Base-by-base conservation (phyloP, 2,329 filamentous ascomycete genomes). In the Macrophomina tecta region DNA sequence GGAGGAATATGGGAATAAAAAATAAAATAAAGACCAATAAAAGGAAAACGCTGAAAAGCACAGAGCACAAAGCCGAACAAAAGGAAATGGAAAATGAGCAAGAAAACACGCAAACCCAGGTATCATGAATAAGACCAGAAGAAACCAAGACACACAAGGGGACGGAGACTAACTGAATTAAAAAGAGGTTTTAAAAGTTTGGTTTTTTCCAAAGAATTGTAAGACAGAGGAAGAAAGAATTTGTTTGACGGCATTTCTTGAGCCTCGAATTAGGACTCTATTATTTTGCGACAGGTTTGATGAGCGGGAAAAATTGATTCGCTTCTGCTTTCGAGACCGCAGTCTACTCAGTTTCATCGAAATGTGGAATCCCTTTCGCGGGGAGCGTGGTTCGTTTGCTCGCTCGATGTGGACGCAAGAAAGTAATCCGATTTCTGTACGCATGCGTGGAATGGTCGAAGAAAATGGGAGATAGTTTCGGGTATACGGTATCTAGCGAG, bases 81-180 rank as follows among this genome's bases (percentile, higher is more conserved):
- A 55, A 55, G n/a, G 34, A 23, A n/a, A 62, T 38, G 36, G 32
- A 45, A 28, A 36, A 45, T 18, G 53, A 42, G 32, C 38, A 32
- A 55, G 38, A 62, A 36, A 49, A 32, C 58, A 62, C 58, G 58
- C 58, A 62, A 62, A 62, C 49, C 58, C 58, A 62, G 58, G 58
- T 62, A 62, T 62, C 58, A 62, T 62, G 58, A 62, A 62, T 30
- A 61, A 49, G 30, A 49, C 42, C 42, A 62, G 58, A 62, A 34
- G 49, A 62, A 49, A 52, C 8, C 34, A 23, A 61, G 30, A 16
- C 46, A 30, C 18, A 45, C 23, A 30, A 63, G 16, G 34, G 61
- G 34, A 52, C 28, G n/a, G 58, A 28, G 58, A 62, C 58, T 34
- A 62, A 49, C 45, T 62, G 58, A 62, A 36, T 62, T 23, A 23